Evolutionary conservation across 805 yeast genomes (phyloP).

Genomic region (Myxozyma neglecta): DNA sequence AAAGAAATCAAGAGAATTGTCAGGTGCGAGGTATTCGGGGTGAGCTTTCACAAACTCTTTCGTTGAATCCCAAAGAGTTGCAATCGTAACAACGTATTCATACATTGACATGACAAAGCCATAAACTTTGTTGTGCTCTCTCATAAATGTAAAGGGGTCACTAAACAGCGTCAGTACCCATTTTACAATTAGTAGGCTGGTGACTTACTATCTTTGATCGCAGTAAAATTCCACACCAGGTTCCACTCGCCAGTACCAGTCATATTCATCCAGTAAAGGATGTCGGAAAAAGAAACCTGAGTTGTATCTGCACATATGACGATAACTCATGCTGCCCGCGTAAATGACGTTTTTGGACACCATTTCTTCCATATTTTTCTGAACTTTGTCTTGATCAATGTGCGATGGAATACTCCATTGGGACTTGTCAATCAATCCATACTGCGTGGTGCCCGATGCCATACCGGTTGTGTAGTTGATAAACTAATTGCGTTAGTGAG

Average conservation of each 20-base stretch:
- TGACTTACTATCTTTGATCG: slow-evolving; percentile 48
- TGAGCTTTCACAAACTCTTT: slow-evolving; percentile 61
- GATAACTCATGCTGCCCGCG: slow-evolving; percentile 64
- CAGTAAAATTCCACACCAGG: slow-evolving; percentile 88
- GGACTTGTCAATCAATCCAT: slow-evolving; percentile 67
- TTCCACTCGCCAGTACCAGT: slow-evolving; percentile 93
- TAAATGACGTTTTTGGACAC: slow-evolving; percentile 53
- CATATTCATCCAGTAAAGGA: slow-evolving; percentile 66
- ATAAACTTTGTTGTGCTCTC: slow-evolving; percentile 73
- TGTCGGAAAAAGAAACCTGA: slow-evolving; percentile 88
- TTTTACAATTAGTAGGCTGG: background rate
- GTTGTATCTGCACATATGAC: slow-evolving; percentile 95
- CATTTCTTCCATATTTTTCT: slow-evolving; percentile 49
- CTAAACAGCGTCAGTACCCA: slow-evolving; percentile 26
- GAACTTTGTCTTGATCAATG: slow-evolving; percentile 60
- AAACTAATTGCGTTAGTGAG: slow-evolving; percentile 43
- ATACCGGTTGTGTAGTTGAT: slow-evolving; percentile 52
- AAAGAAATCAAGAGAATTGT: slow-evolving; percentile 59
- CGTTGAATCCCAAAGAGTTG: slow-evolving; percentile 75
- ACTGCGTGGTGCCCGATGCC: slow-evolving; percentile 67
- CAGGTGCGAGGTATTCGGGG: slow-evolving; percentile 62
- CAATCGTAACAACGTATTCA: slow-evolving; percentile 82
- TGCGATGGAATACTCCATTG: slow-evolving; percentile 80
- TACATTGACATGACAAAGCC: slow-evolving; percentile 82
- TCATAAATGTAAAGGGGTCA: slow-evolving; percentile 83